Evolutionary conservation across 495 filamentous ascomycete genomes (phyloP).

Genomic region (Neurospora terricola): DNA sequence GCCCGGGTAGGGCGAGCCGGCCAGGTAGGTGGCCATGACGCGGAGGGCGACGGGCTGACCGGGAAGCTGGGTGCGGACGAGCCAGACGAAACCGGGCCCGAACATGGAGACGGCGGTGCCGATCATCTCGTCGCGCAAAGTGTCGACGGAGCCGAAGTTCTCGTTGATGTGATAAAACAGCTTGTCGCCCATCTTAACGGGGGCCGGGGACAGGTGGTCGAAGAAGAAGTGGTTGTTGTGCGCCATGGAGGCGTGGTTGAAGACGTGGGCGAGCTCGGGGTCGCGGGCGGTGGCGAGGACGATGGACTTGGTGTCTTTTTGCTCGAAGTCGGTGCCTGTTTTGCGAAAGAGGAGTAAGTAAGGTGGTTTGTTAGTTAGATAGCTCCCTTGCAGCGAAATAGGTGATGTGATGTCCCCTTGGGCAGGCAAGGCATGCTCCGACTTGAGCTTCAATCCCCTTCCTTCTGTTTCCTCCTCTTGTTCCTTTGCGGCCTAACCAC

Average conservation of each 20-base stretch:
- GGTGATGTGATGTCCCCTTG: background rate
- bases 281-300: constrained; percentile 69
- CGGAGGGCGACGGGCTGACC: constrained; percentile 40
- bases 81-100: constrained; percentile 94
- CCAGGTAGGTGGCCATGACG: constrained; percentile 82
- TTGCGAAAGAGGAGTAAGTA: constrained; percentile 1
- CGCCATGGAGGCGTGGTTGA: constrained; percentile 94
- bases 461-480: background rate
- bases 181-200: constrained; percentile 19
- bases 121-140: constrained; percentile 68
- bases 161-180: constrained; percentile 36
- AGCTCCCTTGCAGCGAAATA: background rate
- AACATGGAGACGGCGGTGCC: constrained; percentile 85
- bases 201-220: constrained; percentile 38
- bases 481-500: background rate
- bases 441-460: background rate
- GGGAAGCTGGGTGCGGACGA: constrained; percentile 46
- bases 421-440: background rate
- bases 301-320: constrained; percentile 52
- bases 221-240: constrained; percentile 98
- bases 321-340: constrained; percentile 48
- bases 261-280: constrained; percentile 61
- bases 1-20: constrained; percentile 71
- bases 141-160: constrained; percentile 72
- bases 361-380: background rate